Conservation (phyloP, 768 basidiomycete genomes). For the Boletus vermiculosoides region DNA sequence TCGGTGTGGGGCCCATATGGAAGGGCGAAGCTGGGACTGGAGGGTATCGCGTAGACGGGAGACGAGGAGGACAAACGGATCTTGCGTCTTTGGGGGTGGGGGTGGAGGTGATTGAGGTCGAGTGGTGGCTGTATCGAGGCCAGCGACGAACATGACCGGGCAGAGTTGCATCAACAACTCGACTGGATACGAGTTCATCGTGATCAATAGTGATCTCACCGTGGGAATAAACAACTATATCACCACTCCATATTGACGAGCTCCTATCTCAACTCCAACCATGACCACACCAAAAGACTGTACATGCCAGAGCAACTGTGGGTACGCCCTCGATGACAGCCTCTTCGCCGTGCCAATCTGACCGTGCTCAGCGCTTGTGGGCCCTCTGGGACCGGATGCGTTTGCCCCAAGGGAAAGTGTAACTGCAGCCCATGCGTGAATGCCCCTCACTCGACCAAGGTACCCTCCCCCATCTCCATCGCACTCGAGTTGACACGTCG, state of each 20-base stretch:
- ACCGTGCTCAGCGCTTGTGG: slow-evolving; percentile 29
- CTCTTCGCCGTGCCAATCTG: neutral
- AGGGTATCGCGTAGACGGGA: slow-evolving; percentile 69
- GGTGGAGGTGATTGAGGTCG: neutral
- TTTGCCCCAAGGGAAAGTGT: slow-evolving; percentile 32
- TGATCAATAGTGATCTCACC: neutral
- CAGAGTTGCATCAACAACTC: slow-evolving; percentile 87
- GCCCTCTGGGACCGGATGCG: slow-evolving; percentile 31
- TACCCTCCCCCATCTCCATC: neutral
- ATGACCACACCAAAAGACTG: slow-evolving; percentile 26
- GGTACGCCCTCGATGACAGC: slow-evolving; percentile 14
- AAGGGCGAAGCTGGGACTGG: slow-evolving; percentile 55
- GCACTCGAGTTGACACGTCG: neutral
- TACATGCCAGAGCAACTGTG: slow-evolving; percentile 31
- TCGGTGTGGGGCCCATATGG: slow-evolving; percentile 74
- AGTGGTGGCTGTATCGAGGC: slow-evolving; percentile 42
- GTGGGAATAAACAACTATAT: neutral
- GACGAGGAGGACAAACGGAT: slow-evolving; percentile 61
- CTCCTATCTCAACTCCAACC: neutral
- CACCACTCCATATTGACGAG: accelerated
- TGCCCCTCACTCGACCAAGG: slow-evolving; percentile 26
- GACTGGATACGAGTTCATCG: slow-evolving; percentile 90
- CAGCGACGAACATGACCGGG: slow-evolving; percentile 94
- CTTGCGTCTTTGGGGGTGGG: slow-evolving; percentile 40
- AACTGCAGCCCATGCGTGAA: slow-evolving; percentile 32